phyloP scores from a whole-genome alignment of 2,329 filamentous ascomycete species.

The Bretziella fagacearum region DNA sequence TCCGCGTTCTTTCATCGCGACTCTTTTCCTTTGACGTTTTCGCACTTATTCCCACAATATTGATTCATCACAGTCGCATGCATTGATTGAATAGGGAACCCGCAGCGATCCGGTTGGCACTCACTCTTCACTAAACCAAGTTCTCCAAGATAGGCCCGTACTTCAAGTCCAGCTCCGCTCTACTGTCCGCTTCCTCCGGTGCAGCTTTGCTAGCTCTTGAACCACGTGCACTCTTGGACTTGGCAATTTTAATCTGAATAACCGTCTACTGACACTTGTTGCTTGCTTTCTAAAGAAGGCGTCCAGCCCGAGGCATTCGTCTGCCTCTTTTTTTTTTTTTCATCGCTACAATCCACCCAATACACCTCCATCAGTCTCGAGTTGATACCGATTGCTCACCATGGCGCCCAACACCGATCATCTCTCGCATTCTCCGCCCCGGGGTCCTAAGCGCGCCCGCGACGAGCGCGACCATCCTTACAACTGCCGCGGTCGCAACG shows the following conservation, averaged over 20 bases:
- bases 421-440: not conserved
- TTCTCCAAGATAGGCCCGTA: not conserved
- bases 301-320: not conserved
- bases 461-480: constrained; percentile 46
- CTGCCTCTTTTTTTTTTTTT: too few relatives aligned
- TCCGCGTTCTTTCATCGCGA: too few relatives aligned
- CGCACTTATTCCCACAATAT: not conserved
- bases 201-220: not conserved
- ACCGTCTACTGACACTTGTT: constrained; percentile 12
- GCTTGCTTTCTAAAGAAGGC: constrained; percentile 5
- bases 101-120: constrained; percentile 13
- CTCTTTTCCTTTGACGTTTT: too few relatives aligned
- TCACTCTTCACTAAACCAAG: constrained; percentile 10
- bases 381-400: not conserved
- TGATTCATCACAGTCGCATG: not conserved
- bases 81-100: not conserved
- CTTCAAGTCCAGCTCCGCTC: not conserved
- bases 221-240: constrained; percentile 1
- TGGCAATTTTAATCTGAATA: constrained; percentile 4
- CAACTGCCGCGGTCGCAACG: constrained; percentile 36
- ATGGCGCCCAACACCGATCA: constrained; percentile 16
- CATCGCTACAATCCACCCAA: too few relatives aligned
- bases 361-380: not conserved
- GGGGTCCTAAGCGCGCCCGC: constrained; percentile 42
- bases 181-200: not conserved